These are phyloP conservation scores for Ogataea corticis DNA, from an alignment of 805 yeast species.

Conservation along the genomic window DNA sequence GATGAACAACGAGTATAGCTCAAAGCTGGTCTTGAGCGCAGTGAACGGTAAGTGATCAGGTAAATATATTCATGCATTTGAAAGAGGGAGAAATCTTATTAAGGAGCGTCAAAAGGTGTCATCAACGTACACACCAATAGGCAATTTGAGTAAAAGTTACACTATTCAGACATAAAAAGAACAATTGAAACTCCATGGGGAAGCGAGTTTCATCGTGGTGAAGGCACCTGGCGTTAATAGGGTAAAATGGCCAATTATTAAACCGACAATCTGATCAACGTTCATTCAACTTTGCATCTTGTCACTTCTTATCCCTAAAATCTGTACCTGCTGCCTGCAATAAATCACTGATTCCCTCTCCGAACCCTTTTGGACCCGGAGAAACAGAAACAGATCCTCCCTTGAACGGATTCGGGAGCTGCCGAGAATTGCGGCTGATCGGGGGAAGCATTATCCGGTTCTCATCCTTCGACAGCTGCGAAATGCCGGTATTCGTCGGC, in stretches of 20 bases:
- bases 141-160: no score
- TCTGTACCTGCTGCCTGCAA: constrained; percentile 25
- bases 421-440: constrained; percentile 17
- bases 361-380: neutral
- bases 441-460: constrained; percentile 24
- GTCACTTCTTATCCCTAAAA: constrained; percentile 13
- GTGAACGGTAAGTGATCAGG: constrained; percentile 6
- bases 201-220: no score
- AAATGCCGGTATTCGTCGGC: constrained; percentile 6
- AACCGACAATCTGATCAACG: no score
- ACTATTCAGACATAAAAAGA: neutral
- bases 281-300: no score
- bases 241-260: no score
- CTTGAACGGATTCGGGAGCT: constrained; percentile 21
- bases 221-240: no score
- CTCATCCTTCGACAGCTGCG: constrained; percentile 10
- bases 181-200: no score
- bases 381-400: neutral
- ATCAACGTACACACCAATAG: neutral
- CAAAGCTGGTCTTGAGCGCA: constrained; percentile 17
- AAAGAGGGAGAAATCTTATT: no score
- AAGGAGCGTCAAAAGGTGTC: no score
- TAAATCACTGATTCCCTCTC: constrained; percentile 21
- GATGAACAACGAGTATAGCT: constrained; percentile 13
- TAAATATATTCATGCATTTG: no score